Evolutionary conservation across 2,329 filamentous ascomycete genomes (phyloP).

Genomic region (Cadophora gregata): DNA sequence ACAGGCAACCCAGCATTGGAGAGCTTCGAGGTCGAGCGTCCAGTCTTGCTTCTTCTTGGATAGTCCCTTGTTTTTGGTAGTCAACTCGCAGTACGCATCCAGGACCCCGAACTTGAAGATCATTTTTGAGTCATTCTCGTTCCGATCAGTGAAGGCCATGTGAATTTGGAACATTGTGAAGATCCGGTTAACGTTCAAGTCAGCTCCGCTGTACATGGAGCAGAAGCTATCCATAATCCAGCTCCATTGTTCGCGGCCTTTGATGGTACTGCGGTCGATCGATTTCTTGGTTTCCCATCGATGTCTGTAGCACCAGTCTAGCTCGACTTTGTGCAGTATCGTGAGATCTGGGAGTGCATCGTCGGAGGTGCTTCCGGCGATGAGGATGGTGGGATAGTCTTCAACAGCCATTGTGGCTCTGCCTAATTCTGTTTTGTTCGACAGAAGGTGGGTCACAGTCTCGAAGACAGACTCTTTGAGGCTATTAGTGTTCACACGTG

Average conservation of each 20-base stretch:
- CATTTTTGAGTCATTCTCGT: background rate
- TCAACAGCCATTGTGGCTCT: background rate
- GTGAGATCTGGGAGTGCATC: background rate
- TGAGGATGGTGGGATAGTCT: background rate
- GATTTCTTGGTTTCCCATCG: background rate
- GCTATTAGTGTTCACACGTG: background rate
- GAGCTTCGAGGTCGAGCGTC: background rate
- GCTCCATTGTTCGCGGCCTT: background rate
- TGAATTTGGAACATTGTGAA: conserved; percentile 7
- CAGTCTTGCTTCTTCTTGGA: background rate
- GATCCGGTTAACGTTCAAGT: background rate
- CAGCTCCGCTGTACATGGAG: background rate
- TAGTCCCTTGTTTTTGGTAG: background rate
- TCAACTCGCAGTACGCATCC: background rate
- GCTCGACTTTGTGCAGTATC: background rate
- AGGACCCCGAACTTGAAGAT: background rate
- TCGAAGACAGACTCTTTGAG: background rate
- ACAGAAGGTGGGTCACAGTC: background rate
- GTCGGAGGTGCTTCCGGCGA: background rate
- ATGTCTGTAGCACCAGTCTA: background rate
- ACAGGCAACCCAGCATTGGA: background rate
- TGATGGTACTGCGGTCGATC: background rate
- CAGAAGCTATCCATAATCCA: conserved; percentile 2
- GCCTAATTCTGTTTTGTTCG: background rate
- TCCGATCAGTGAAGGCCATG: background rate